Evolutionary conservation across 192 early-diverging fungal genomes (phyloP), one percentile per base, ranked within the genome.

Genomic region (Linnemannia elongata): DNA sequence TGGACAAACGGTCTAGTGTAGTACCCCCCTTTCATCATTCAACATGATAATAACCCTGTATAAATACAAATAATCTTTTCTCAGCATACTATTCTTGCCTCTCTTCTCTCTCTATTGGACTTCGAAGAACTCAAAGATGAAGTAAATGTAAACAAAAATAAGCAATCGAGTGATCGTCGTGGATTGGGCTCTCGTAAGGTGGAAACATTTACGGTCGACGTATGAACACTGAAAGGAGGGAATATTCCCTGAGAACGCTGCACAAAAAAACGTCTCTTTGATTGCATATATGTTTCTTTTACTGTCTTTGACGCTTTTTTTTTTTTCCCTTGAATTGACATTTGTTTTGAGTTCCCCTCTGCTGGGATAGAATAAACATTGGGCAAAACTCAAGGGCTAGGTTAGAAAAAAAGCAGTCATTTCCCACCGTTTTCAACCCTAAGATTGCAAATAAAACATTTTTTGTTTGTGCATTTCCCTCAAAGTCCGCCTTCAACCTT

Each of bases 21-120:
- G 60, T 66, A 66, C 60, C 60, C 60, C 55, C 27, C 12, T 63
- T 66, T 66, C 60, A 66, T 66, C 60, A 66, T 66, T 66, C 60
- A 66, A 66, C 60, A 66, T 66, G 60, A 66, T 66, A 66, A 66
- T 66, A 66, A 66, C 60, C 60, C 12, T 66, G 60, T 66, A 66
- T 13, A 66, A 66, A 66, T 66, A 66, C 60, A 66, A 66, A 30
- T 66, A 66, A 66, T 66, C 60, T 12, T 66, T 66, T 57, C n/a
- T 66, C 60, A 66, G 60, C 30, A 52, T 17, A 52, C 49, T 22
- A 4, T 20, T 52, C 20, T 52, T 52, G 49, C 49, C 17, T 20
- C 17, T 49, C 18, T 20, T 18, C 17, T 52, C 15, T 52, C 0
- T 52, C 7, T 1, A 17, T 45, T 12, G 9, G 10, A 1, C 44